Base-by-base conservation (phyloP, 257 asterid species). In the Solanum medicagineum region DNA sequence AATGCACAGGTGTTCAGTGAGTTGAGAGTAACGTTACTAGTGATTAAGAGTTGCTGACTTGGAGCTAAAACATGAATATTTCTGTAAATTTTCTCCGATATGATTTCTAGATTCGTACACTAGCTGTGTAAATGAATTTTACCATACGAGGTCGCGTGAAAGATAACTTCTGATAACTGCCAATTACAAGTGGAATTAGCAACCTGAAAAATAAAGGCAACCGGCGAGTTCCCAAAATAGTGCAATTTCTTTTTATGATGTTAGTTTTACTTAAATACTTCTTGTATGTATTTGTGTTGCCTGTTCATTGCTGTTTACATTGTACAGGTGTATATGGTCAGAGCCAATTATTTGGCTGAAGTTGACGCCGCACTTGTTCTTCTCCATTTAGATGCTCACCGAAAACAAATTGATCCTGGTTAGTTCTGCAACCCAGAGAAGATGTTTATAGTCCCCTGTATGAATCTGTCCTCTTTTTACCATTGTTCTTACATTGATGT, bases 351-450 rank as follows among this genome's bases (percentile, higher is more conserved):
- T 74, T 89, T 90, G 69, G 86, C 88, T 49, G 90, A 87, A 86
- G 91, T 88, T 73, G 92, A 91, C 15, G 93, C 94, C 0, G 93
- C 93, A 19, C 89, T 91, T 62, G 87, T 90, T 88, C 91, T 91
- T 83, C 47, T 91, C 71, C 90, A 83, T n/a, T 84, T 91, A 84
- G 88, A 86, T 59, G 84, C 87, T 32, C 84, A 79, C 6, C 84
- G 86, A 65, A 73, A 56, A 49, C 22, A 44, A 55, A 81, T 11
- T 62, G 69, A 81, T 15, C 47, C 75, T 19, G 70, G 90, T 85
- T 26, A 55, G 86, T 40, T 86, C 42, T 22, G 32, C 20, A 32
- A 80, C 10, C 32, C 82, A 29, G 24, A 57, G 47, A 60, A 51
- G 71, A 69, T 32, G 57, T 51, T 7, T 84, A 47, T 51, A 73